Base-by-base conservation (phyloP, 306 rosid genomes). In the Cucurbita maxima region DNA sequence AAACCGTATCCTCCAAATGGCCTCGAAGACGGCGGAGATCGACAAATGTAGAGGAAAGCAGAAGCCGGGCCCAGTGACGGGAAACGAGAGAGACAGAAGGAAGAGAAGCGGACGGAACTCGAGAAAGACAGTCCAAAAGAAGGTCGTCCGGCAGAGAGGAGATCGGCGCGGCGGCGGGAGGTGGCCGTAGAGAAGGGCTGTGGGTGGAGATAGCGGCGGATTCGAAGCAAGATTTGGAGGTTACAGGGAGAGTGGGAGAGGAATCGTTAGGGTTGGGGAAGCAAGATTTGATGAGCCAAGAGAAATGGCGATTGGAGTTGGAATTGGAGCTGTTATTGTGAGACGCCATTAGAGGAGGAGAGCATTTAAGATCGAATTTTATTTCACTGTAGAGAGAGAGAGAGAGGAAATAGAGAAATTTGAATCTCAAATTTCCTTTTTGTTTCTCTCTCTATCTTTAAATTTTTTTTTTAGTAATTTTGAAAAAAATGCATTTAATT, bases 221-320 rank as follows among this genome's bases (percentile, higher is more conserved):
- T 45, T 68, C 4, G 58, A 63, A 38, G 72, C 53, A 19, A 53
- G 73, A 22, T 14, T 54, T 44, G 40, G 64, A 66, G 55, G 30
- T 1, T 18, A 66, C 0, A 5, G 73, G 40, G 62, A 71, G 36
- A 55, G 71, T 10, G 52, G 41, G 5, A 63, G 75, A 22, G 68
- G 74, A 71, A 75, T 86, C 68, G 48, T 82, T 72, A 7, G 87
- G 82, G 61, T 57, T 83, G 25, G 94, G 94, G 79, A 86, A 81
- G 59, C 96, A 90, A 13, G 96, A 84, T 52, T 88, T 90, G 82
- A 88, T 74, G 10, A 88, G 79, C 94, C 96, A 88, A 67, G 96
- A 69, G 79, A 90, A 85, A 75, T 86, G 96, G 71, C 93, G 93
- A 72, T 51, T 51, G 15, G 44, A 59, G 7, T 60, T 60, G 34